Percentiles rank a stretch among this genome's conserved stretches.
Evolutionary conservation across 805 yeast species (phyloP).

Genomic region (Metschnikowia henanensis): DNA sequence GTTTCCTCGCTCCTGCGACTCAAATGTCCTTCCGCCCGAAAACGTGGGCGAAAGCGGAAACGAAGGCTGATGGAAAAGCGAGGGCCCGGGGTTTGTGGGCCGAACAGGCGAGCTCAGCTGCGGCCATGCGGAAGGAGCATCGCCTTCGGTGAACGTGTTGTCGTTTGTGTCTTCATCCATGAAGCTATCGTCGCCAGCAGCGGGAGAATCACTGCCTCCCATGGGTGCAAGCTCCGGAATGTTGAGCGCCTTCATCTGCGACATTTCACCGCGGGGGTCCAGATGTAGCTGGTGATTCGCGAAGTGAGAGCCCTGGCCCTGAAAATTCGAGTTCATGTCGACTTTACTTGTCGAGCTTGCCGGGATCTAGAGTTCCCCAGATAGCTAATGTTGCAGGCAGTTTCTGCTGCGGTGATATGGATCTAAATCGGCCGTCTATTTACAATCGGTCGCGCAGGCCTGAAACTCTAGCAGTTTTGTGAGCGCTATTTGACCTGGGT

Average conservation of each 20-base stretch:
- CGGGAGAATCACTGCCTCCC: not conserved
- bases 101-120: constrained; percentile 10
- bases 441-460: too few relatives aligned
- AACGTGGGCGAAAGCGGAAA: constrained; percentile 28
- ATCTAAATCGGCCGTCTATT: too few relatives aligned
- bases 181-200: constrained; percentile 26
- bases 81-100: constrained; percentile 10
- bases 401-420: too few relatives aligned
- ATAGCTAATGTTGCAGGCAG: not conserved
- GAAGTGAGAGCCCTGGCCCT: not conserved
- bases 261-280: constrained; percentile 6
- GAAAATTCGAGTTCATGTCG: constrained; percentile 3
- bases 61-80: constrained; percentile 12
- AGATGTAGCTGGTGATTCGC: constrained; percentile 7
- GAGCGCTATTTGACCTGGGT: not conserved
- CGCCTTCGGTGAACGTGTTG: constrained; percentile 13
- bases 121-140: constrained; percentile 9
- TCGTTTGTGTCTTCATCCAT: constrained; percentile 42
- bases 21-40: constrained; percentile 19
- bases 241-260: constrained; percentile 3
- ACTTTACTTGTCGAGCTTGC: not conserved
- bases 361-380: not conserved
- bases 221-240: constrained; percentile 8
- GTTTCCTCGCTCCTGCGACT: constrained; percentile 22
- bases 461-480: too few relatives aligned